Evolutionary conservation across 2,329 filamentous ascomycete genomes (phyloP).

Genomic region (Penicillium nordicum): DNA sequence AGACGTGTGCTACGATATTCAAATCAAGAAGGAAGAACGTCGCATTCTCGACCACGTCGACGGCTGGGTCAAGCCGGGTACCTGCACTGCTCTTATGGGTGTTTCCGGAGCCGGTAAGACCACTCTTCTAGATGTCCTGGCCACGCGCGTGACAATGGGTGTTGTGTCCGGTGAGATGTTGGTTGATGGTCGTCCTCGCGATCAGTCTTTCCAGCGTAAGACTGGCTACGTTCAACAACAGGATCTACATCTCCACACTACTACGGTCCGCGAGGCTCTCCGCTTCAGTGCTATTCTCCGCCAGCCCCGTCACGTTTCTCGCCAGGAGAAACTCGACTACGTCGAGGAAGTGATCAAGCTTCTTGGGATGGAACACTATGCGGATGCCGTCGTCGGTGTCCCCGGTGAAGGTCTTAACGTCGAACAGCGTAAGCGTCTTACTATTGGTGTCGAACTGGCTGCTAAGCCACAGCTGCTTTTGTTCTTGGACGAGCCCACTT

Average conservation of each 20-base stretch:
- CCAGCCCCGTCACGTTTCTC: constrained; percentile 71
- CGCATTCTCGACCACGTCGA: constrained; percentile 81
- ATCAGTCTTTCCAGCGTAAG: constrained; percentile 83
- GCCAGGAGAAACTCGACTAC: constrained; percentile 76
- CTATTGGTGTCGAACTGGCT: constrained; percentile 92
- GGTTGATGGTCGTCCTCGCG: constrained; percentile 70
- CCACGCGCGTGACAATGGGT: constrained; percentile 82
- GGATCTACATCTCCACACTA: constrained; percentile 79
- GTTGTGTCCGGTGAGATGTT: constrained; percentile 84
- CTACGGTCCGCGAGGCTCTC: constrained; percentile 83
- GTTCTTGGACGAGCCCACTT: constrained; percentile 93
- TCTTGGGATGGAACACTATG: constrained; percentile 84
- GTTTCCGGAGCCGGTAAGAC: constrained; percentile 93
- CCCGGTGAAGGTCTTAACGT: constrained; percentile 72
- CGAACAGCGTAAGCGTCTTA: constrained; percentile 70
- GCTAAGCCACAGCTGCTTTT: constrained; percentile 86
- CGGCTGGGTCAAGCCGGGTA: constrained; percentile 92
- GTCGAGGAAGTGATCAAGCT: constrained; percentile 89
- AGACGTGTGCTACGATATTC: constrained; percentile 76
- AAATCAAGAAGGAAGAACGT: constrained; percentile 71
- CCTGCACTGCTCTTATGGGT: constrained; percentile 83
- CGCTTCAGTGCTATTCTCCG: constrained; percentile 81
- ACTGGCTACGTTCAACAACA: constrained; percentile 92
- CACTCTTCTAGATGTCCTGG: constrained; percentile 80
- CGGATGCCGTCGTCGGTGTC: constrained; percentile 85